These are phyloP conservation scores for Glycine tomentella DNA, from an alignment of 306 rosid genomes.

Conservation along the genomic window DNA sequence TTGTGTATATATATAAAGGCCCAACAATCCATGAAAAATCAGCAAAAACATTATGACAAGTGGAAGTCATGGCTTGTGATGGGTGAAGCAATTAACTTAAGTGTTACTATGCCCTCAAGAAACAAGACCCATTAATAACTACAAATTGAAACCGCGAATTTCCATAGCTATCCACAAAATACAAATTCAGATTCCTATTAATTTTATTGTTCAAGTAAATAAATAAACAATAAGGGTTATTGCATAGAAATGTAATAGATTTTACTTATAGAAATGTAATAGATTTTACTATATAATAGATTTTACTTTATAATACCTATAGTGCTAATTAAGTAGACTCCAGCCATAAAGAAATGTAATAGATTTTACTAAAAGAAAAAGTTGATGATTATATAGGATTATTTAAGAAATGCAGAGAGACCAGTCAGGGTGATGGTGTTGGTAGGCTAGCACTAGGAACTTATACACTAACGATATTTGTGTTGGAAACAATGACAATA, in stretches of 20 bases:
- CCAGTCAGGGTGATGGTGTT: background rate
- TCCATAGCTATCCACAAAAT: slow-evolving; percentile 1
- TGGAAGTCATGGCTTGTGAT: no score
- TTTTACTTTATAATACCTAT: background rate
- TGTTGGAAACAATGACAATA: background rate
- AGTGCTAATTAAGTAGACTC: background rate
- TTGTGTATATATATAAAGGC: no score
- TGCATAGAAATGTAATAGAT: no score
- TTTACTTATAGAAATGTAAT: no score
- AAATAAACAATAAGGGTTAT: background rate
- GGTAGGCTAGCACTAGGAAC: no score
- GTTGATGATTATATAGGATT: background rate
- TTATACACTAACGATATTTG: background rate
- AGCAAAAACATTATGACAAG: no score
- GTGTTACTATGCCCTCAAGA: no score
- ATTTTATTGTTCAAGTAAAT: background rate
- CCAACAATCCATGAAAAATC: no score
- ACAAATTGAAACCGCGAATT: slow-evolving; percentile 18
- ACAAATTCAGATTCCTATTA: slow-evolving; percentile 2
- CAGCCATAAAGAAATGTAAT: background rate
- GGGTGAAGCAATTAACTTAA: no score
- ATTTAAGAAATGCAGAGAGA: background rate
- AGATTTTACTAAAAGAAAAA: background rate
- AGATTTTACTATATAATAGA: no score
- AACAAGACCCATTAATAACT: slow-evolving; percentile 24